These are phyloP conservation scores for Geotrichum histeridarum DNA, from an alignment of 1,139 yeast genomes.

Conservation along the genomic window DNA sequence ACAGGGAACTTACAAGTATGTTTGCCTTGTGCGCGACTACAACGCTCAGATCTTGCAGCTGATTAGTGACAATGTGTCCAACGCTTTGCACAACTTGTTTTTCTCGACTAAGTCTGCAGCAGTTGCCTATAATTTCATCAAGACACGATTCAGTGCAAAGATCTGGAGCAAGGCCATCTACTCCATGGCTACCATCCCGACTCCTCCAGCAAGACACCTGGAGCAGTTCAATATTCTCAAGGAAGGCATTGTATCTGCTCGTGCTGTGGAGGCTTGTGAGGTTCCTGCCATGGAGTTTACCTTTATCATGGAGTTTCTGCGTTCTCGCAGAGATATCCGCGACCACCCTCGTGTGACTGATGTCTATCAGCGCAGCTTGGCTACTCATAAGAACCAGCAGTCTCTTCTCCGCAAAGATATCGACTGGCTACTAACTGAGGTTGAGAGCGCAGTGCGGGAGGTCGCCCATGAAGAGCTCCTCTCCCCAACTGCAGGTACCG, in stretches of 20 bases:
- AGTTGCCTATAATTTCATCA: conserved; percentile 13
- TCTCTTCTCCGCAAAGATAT: conserved; percentile 10
- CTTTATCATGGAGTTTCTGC: conserved; percentile 10
- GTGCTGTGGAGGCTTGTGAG: conserved; percentile 13
- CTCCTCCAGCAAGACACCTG: conserved; percentile 10
- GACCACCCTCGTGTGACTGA: conserved; percentile 7
- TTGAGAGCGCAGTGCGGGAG: conserved; percentile 14
- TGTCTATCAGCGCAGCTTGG: conserved; percentile 13
- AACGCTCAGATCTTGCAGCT: conserved; percentile 11
- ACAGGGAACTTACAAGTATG: conserved; percentile 14
- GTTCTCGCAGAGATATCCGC: conserved; percentile 14
- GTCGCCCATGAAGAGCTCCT: conserved; percentile 11
- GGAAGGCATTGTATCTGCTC: conserved; percentile 9
- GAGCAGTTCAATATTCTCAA: conserved; percentile 16
- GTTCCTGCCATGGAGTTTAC: conserved; percentile 17
- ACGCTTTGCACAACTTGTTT: conserved; percentile 8
- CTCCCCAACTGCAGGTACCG: not conserved
- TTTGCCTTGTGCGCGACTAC: conserved; percentile 12
- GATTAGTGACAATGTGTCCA: conserved; percentile 13
- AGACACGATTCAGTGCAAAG: conserved; percentile 13
- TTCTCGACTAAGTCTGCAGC: conserved; percentile 13
- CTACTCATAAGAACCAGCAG: conserved; percentile 13
- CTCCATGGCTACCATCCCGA: conserved; percentile 14
- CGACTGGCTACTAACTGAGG: conserved; percentile 10
- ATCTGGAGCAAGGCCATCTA: conserved; percentile 16